These are phyloP conservation scores for Trichoderma aggressivum DNA, from an alignment of 2,329 filamentous ascomycete species.

Conservation along the genomic window DNA sequence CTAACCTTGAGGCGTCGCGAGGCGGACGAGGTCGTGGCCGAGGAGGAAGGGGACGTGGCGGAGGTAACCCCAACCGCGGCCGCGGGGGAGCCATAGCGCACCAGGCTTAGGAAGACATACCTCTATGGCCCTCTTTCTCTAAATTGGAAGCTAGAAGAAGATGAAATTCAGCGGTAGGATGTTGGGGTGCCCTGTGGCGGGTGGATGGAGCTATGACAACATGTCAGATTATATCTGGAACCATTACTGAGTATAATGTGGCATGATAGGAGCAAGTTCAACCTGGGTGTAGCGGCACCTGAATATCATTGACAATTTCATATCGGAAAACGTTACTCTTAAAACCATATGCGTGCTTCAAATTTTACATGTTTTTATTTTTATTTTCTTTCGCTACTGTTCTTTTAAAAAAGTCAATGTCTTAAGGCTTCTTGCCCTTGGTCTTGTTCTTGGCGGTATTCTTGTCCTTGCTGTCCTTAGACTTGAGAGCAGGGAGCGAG, in stretches of 20 bases:
- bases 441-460: conserved; percentile 8
- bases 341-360: background rate
- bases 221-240: background rate
- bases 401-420: background rate
- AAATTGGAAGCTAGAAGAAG: background rate
- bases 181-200: background rate
- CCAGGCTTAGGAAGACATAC: background rate
- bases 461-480: conserved; percentile 41
- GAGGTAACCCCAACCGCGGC: conserved; percentile 31
- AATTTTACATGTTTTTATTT: background rate
- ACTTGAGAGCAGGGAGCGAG: conserved; percentile 62
- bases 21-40: conserved; percentile 40
- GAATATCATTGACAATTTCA: background rate
- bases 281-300: background rate
- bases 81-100: conserved; percentile 28
- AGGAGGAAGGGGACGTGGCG: conserved; percentile 39
- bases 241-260: background rate
- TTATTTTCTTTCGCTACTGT: background rate
- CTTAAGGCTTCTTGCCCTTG: conserved; percentile 16
- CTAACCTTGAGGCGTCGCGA: conserved; percentile 48
- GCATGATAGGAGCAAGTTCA: background rate
- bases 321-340: background rate
- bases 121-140: background rate
- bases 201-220: background rate
- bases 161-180: background rate